These are phyloP conservation scores for Mortierella sp. DNA, from an alignment of 371 early-diverging fungal genomes.

Conservation along the genomic window DNA sequence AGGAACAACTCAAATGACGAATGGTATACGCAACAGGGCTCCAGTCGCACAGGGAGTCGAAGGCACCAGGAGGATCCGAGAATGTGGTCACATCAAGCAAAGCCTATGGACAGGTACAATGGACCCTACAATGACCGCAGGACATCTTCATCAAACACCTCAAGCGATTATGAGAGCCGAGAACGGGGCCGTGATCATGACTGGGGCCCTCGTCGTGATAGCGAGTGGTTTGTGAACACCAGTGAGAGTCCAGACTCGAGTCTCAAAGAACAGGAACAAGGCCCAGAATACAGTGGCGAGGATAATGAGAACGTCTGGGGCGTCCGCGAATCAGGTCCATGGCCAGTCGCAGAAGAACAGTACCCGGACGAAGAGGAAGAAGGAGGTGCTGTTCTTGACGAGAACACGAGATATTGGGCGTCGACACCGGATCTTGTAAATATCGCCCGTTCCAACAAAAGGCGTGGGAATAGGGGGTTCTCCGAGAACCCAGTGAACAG, in stretches of 20 bases:
- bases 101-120: not conserved
- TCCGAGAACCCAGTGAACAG: conserved; percentile 3
- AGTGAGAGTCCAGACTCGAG: too few species aligned
- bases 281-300: not conserved
- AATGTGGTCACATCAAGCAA: too few species aligned
- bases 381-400: conserved; percentile 25
- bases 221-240: too few species aligned
- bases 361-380: conserved; percentile 6
- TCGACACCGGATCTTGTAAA: conserved; percentile 11
- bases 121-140: not conserved
- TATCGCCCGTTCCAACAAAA: conserved; percentile 20
- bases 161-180: too few species aligned
- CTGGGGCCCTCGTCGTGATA: too few species aligned
- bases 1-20: conserved; percentile 5
- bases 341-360: conserved; percentile 2
- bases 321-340: conserved; percentile 1
- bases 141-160: too few species aligned
- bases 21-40: not conserved
- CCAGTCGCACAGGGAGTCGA: too few species aligned
- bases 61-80: too few species aligned
- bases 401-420: conserved; percentile 33
- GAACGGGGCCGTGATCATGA: too few species aligned
- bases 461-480: conserved; percentile 8
- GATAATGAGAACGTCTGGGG: conserved; percentile 29
- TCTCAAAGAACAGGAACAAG: not conserved